Evolutionary conservation across 345 rosid species (phyloP).

Genomic region (Gossypium ekmanianum): DNA sequence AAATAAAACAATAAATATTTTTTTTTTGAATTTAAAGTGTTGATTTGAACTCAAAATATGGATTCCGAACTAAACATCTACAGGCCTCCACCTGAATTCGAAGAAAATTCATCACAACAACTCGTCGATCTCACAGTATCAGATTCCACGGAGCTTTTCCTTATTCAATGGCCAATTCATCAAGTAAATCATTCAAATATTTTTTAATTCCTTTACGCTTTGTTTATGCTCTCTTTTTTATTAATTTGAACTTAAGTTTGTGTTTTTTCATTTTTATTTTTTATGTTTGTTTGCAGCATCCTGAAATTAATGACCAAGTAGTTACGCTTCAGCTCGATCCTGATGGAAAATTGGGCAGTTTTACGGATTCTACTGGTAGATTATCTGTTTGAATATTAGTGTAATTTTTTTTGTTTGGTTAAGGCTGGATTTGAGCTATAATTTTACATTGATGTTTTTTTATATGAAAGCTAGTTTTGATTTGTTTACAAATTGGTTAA

Average conservation of each 20-base stretch:
- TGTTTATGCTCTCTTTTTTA: neutral
- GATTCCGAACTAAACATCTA: slow-evolving; percentile 16
- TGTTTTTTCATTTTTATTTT: neutral
- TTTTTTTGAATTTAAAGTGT: neutral
- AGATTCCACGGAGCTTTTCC: slow-evolving; percentile 65
- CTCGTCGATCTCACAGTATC: slow-evolving; percentile 35
- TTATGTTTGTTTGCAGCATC: slow-evolving; percentile 38
- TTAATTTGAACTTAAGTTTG: neutral
- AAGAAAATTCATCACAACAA: slow-evolving; percentile 33
- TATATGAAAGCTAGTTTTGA: neutral
- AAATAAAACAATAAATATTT: too few species aligned
- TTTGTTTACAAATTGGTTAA: slow-evolving; percentile 3
- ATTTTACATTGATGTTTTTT: neutral
- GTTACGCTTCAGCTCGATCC: slow-evolving; percentile 39
- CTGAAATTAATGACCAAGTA: slow-evolving; percentile 54
- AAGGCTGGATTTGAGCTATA: neutral
- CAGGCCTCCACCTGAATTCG: slow-evolving; percentile 43
- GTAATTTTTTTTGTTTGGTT: neutral
- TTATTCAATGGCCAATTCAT: slow-evolving; percentile 68
- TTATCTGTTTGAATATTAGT: neutral
- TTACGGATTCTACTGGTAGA: slow-evolving; percentile 61
- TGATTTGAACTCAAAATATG: slow-evolving; percentile 7
- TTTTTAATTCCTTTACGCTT: neutral
- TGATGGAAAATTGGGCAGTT: slow-evolving; percentile 51
- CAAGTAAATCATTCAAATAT: slow-evolving; percentile 31